Evolutionary conservation across 1,284 basidiomycete species (phyloP).

Genomic region (Marasmius sp.): DNA sequence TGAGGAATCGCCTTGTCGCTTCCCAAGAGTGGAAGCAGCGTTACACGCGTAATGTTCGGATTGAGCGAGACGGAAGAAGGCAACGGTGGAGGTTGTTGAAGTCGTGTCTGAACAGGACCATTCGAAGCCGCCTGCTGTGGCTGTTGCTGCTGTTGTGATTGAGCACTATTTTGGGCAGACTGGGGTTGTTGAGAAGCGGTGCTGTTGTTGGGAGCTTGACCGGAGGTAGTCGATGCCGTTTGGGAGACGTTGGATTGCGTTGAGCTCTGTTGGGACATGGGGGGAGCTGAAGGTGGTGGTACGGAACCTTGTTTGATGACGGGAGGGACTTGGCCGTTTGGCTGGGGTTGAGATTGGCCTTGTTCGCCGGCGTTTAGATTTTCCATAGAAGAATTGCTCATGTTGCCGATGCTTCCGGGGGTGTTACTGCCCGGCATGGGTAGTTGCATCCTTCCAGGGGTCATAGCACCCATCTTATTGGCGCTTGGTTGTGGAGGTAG

Average conservation of each 20-base stretch:
- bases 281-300: not conserved
- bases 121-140: slow-evolving; percentile 3
- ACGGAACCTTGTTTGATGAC: not conserved
- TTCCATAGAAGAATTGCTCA: not conserved
- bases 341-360: not conserved
- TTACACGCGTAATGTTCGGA: slow-evolving; percentile 62
- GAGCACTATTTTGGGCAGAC: slow-evolving; percentile 10
- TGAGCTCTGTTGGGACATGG: not conserved
- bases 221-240: not conserved
- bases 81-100: slow-evolving; percentile 23
- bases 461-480: not conserved
- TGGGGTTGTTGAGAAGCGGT: not conserved
- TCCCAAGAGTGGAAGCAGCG: slow-evolving; percentile 58
- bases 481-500: not conserved
- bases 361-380: not conserved
- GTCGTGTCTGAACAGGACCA: slow-evolving; percentile 8
- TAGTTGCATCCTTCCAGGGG: not conserved
- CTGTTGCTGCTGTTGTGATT: slow-evolving; percentile 1
- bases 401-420: not conserved
- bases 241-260: not conserved
- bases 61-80: slow-evolving; percentile 48
- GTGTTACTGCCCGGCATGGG: not conserved
- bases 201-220: not conserved
- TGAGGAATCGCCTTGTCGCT: slow-evolving; percentile 54
- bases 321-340: not conserved